phyloP scores from a whole-genome alignment of 768 basidiomycete genomes.

The Pholiota molesta region DNA sequence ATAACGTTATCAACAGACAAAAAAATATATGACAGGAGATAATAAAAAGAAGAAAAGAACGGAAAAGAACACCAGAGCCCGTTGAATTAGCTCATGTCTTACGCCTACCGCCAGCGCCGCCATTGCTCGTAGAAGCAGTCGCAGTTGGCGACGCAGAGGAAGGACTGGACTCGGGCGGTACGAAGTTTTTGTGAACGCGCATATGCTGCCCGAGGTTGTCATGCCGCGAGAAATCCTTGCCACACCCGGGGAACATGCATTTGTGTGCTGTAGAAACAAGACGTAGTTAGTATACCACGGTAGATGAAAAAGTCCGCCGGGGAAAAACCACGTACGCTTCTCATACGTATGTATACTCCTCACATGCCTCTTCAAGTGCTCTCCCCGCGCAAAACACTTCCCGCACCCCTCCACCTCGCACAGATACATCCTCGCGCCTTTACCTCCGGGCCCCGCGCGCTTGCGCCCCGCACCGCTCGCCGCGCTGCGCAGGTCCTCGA shows the following conservation, averaged over 20 bases:
- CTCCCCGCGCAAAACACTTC: slow-evolving; percentile 86
- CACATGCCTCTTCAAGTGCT: slow-evolving; percentile 90
- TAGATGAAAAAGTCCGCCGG: slow-evolving; percentile 12
- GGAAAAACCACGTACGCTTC: slow-evolving; percentile 67
- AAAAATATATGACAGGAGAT: not conserved
- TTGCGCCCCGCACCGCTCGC: slow-evolving; percentile 36
- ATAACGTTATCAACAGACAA: not conserved
- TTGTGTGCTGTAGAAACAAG: slow-evolving; percentile 60
- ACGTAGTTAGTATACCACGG: not conserved
- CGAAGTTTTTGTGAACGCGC: slow-evolving; percentile 71
- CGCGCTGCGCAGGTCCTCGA: slow-evolving; percentile 39
- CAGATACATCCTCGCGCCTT: slow-evolving; percentile 54
- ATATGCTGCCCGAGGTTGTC: slow-evolving; percentile 91
- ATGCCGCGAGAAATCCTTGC: slow-evolving; percentile 83
- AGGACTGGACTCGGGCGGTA: slow-evolving; percentile 19
- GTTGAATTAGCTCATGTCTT: not conserved
- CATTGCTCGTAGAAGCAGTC: not conserved
- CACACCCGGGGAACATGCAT: slow-evolving; percentile 80
- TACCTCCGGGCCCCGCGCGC: slow-evolving; percentile 38
- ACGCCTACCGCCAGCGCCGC: no score
- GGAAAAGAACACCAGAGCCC: not conserved
- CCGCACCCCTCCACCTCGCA: slow-evolving; percentile 85
- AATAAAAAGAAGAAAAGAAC: not conserved
- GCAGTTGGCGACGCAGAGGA: slow-evolving; percentile 2
- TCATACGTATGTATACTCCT: slow-evolving; percentile 90